Percentiles rank a stretch among this genome's conserved stretches.
Conservation (phyloP, 441 rosid species). For the Pelargonium myrrhifolium region DNA sequence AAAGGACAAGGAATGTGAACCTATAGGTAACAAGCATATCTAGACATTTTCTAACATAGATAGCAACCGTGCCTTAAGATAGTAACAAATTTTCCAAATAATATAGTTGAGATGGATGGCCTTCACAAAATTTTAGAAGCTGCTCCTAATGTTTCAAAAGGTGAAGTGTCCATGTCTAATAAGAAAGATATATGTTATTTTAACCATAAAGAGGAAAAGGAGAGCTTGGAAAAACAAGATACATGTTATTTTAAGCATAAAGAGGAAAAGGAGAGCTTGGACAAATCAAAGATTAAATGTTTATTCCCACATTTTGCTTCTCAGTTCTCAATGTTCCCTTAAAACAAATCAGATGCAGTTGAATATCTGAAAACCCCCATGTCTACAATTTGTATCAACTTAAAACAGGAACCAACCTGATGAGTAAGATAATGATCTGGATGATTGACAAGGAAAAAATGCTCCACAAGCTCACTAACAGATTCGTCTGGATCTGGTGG, state of each 20-base stretch:
- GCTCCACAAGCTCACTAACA: slow-evolving; percentile 83
- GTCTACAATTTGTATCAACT: slow-evolving; percentile 4
- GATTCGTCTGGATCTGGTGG: slow-evolving; percentile 79
- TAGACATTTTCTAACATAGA: neutral
- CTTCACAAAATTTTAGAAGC: neutral
- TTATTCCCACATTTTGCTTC: neutral
- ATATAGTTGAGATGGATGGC: neutral
- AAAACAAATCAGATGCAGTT: neutral
- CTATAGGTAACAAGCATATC: neutral
- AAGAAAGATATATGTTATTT: neutral
- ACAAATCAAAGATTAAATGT: no score
- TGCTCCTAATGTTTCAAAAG: neutral
- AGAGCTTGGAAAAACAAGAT: no score
- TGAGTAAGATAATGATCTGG: slow-evolving; percentile 79
- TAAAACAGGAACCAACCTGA: slow-evolving; percentile 44
- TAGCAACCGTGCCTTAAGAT: neutral
- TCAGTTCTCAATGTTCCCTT: neutral
- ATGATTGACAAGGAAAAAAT: slow-evolving; percentile 79
- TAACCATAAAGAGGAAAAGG: neutral
- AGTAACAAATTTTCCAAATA: neutral
- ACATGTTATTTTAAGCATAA: no score
- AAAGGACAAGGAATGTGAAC: neutral
- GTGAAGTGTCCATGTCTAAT: neutral
- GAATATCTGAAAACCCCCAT: neutral
- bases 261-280: no score